A percentile compares a stretch with the other conserved stretches of the same genome.
Evolutionary conservation across 1,284 basidiomycete genomes (phyloP).

Genomic region (Marasmius oreades): DNA sequence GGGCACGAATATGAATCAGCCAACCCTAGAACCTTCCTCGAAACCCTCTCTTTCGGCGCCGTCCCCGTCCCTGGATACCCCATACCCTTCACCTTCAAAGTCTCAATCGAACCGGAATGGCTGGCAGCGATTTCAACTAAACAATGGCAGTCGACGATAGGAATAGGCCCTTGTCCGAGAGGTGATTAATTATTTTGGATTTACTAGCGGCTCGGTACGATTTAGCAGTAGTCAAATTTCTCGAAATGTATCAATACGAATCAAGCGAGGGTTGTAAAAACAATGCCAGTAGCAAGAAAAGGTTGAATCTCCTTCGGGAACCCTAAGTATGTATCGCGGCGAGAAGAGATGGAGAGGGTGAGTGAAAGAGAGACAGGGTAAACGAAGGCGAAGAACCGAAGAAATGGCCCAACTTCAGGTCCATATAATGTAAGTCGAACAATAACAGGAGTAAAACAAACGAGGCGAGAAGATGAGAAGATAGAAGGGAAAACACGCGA

Average conservation of each 20-base stretch:
- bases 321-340: slow-evolving; percentile 9
- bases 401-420: slow-evolving; percentile 4
- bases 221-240: not conserved
- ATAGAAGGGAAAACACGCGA: slow-evolving; percentile 1
- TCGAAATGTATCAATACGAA: slow-evolving; percentile 20
- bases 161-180: not conserved
- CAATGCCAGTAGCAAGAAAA: not conserved
- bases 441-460: slow-evolving; percentile 6
- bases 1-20: slow-evolving; percentile 10
- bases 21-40: slow-evolving; percentile 17
- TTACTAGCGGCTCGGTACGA: slow-evolving; percentile 4
- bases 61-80: slow-evolving; percentile 6
- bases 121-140: slow-evolving; percentile 55
- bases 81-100: slow-evolving; percentile 14
- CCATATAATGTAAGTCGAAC: slow-evolving; percentile 9
- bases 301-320: slow-evolving; percentile 4
- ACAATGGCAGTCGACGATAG: slow-evolving; percentile 1
- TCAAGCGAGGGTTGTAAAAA: not conserved
- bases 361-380: slow-evolving; percentile 15
- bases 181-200: not conserved
- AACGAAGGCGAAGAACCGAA: slow-evolving; percentile 1
- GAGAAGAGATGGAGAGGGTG: slow-evolving; percentile 2
- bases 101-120: slow-evolving; percentile 34
- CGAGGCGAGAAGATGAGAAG: slow-evolving; percentile 8
- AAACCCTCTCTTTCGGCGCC: slow-evolving; percentile 17